Conservation (phyloP, 2,329 filamentous ascomycete genomes). For the Aspergillus novoparasiticus region DNA sequence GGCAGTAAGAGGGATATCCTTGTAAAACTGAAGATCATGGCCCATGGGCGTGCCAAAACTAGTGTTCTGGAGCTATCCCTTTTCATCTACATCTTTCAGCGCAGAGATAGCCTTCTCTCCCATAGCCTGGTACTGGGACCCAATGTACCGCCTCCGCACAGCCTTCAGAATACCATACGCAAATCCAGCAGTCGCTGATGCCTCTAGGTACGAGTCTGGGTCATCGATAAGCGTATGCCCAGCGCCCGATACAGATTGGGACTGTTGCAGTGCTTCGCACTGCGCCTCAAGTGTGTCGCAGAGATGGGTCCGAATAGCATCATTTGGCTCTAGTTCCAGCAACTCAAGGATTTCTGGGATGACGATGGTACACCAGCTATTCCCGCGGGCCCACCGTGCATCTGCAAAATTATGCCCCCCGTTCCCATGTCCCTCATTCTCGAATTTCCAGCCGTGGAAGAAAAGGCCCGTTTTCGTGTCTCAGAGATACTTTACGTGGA, state of each 20-base stretch:
- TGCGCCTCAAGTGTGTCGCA: conserved; percentile 66
- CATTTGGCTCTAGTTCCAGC: conserved; percentile 60
- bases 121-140: conserved; percentile 60
- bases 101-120: conserved; percentile 70
- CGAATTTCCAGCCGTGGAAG: conserved; percentile 82
- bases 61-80: conserved; percentile 72
- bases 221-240: conserved; percentile 77
- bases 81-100: conserved; percentile 63
- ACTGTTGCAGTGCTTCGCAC: conserved; percentile 62
- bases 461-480: conserved; percentile 72
- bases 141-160: conserved; percentile 69
- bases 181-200: conserved; percentile 78
- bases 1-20: conserved; percentile 72
- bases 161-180: conserved; percentile 79
- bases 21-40: conserved; percentile 71
- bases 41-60: conserved; percentile 83
- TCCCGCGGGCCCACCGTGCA: conserved; percentile 60
- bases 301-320: conserved; percentile 60
- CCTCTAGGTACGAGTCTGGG: conserved; percentile 72
- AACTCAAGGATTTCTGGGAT: conserved; percentile 80
- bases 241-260: conserved; percentile 65
- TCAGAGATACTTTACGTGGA: conserved; percentile 78
- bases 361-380: conserved; percentile 74
- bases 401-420: conserved; percentile 62
- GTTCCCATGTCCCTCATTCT: conserved; percentile 59